Evolutionary conservation across 2,329 filamentous ascomycete species (phyloP).

Genomic region (Chrysosporium keratinophilum): DNA sequence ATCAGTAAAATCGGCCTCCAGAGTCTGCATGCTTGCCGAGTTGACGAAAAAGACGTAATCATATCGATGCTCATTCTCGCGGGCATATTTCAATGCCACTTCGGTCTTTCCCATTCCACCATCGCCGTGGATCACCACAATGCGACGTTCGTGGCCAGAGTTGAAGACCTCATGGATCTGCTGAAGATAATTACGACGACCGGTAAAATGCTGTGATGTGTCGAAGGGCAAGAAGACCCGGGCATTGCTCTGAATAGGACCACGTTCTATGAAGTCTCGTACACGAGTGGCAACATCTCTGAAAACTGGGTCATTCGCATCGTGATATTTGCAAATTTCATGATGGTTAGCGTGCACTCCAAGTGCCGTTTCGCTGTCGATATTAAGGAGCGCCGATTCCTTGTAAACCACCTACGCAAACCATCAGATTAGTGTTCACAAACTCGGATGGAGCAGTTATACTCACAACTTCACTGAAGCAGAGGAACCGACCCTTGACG

Average conservation of each 20-base stretch:
- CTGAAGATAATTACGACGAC: slow-evolving; percentile 1
- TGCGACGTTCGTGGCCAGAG: background rate
- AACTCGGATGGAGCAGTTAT: background rate
- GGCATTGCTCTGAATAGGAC: background rate
- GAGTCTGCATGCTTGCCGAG: background rate
- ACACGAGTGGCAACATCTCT: background rate
- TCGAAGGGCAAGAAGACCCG: background rate
- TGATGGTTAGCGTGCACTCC: slow-evolving; percentile 4
- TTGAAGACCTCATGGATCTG: slow-evolving; percentile 1
- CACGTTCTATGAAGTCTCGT: too few relatives aligned
- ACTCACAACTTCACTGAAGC: background rate
- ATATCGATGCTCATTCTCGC: slow-evolving; percentile 4
- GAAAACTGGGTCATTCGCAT: slow-evolving; percentile 1
- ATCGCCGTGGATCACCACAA: slow-evolving; percentile 1
- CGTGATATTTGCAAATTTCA: slow-evolving; percentile 1
- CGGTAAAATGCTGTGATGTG: slow-evolving; percentile 1
- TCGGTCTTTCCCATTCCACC: slow-evolving; percentile 6
- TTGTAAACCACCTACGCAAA: slow-evolving; percentile 1
- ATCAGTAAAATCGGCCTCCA: slow-evolving; percentile 2
- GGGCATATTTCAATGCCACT: slow-evolving; percentile 6
- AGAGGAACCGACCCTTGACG: background rate
- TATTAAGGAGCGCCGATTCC: slow-evolving; percentile 5
- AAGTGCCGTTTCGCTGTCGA: background rate
- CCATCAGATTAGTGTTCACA: background rate
- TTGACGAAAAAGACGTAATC: slow-evolving; percentile 6